Evolutionary conservation across 2,329 filamentous ascomycete genomes (phyloP), one percentile per base, ranked within the genome.

Genomic region (Zasmidium citrigriseum): DNA sequence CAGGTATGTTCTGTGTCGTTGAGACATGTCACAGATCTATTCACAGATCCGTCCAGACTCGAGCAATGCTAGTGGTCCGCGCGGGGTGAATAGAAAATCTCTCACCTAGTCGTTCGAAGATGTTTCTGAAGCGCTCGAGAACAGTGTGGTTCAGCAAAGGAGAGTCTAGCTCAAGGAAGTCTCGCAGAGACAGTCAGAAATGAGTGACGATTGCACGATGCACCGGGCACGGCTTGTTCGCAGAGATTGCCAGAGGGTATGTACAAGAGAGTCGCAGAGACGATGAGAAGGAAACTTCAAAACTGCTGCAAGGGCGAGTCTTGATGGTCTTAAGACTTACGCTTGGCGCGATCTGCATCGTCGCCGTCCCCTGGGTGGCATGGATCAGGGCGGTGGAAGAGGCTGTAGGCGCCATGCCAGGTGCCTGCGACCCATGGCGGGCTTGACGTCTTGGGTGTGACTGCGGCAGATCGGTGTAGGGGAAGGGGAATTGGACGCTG

Each of bases 301-400:
- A n/a, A 9, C 16, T 10, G 7, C 34, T 41, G 14, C 50, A 49
- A 49, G 52, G 48, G 48, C 54, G 54, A 34, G 34, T 54, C 54
- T 60, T 54, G 29, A 52, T 34, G 53, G 53, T 61, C 61, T 65
- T 65, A 65, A 64, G 57, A 60, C 55, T 55, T 54, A 49, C 59
- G 54, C 61, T 65, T 62, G 63, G 61, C 61, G 59, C 46, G 61
- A 64, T 61, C 61, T 63, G 54, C 56, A 61, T 60, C 51, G 58
- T 51, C n/a, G 41, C 41, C 27, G 27, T 48, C 58, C 56, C 62
- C 56, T 63, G 49, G 47, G 4, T 50, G 45, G 34, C 59, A 58
- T 53, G 57, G 59, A 48, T 61, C 56, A 62, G 45, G 52, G 54
- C 60, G 57, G 44, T 49, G 29, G 57, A 57, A 22, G 22, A 52